A percentile compares a stretch with the other conserved stretches of the same genome.
Evolutionary conservation across 345 rosid species (phyloP).

Genomic region (Brassica cretica): DNA sequence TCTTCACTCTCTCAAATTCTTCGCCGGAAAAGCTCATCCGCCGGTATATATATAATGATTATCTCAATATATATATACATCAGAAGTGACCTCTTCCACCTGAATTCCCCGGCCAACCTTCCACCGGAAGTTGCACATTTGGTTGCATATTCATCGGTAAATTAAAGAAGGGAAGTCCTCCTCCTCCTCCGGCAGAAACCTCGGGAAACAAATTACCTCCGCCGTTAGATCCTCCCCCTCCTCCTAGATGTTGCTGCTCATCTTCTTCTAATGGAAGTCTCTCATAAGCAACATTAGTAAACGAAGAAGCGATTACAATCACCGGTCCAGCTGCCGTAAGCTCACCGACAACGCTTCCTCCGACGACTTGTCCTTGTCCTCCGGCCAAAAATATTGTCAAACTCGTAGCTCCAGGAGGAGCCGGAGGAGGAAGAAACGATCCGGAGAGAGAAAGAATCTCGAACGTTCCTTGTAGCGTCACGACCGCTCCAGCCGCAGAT

Average conservation of each 20-base stretch:
- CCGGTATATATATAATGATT: conserved; percentile 25
- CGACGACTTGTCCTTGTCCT: conserved; percentile 96
- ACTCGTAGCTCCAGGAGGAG: conserved; percentile 97
- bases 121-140: conserved; percentile 75
- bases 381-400: conserved; percentile 86
- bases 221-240: conserved; percentile 39
- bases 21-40: conserved; percentile 27
- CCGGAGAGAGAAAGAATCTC: conserved; percentile 93
- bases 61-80: conserved; percentile 26
- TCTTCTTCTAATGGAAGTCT: conserved; percentile 93
- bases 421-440: conserved; percentile 94
- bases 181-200: conserved; percentile 37
- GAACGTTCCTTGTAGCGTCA: conserved; percentile 92
- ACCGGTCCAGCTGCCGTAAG: conserved; percentile 95
- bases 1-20: conserved; percentile 32
- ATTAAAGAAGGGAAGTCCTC: conserved; percentile 93
- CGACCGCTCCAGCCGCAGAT: conserved; percentile 75
- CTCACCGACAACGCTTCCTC: conserved; percentile 97
- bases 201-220: conserved; percentile 39
- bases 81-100: conserved; percentile 57
- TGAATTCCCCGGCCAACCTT: conserved; percentile 84
- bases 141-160: conserved; percentile 76
- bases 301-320: conserved; percentile 89
- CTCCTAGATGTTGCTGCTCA: conserved; percentile 54
- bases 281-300: conserved; percentile 95